A percentile compares a stretch with the other conserved stretches of the same genome.
These are phyloP conservation scores for Tuber brumale DNA, from an alignment of 495 filamentous ascomycete genomes.

Conservation along the genomic window DNA sequence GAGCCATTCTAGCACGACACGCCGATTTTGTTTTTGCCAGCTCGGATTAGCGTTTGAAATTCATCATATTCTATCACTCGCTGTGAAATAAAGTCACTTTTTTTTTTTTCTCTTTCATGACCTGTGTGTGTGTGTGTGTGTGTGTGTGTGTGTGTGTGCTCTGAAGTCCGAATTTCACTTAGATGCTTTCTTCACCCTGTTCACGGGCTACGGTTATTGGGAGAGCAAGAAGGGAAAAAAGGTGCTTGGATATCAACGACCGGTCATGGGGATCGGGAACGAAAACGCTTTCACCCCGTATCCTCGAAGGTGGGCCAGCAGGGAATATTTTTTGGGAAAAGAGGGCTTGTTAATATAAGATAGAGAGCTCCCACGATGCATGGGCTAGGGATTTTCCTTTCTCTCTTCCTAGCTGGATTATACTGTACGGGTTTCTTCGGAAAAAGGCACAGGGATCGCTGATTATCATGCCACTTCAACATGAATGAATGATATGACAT, in stretches of 20 bases:
- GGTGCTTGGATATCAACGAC: not conserved
- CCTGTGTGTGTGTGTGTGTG: too few species aligned
- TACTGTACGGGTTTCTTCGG: not conserved
- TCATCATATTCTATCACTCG: not conserved
- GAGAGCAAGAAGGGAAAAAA: too few species aligned
- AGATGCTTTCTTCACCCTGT: not conserved
- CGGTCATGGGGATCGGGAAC: not conserved
- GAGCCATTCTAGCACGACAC: not conserved
- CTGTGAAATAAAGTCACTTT: not conserved
- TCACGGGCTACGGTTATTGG: not conserved
- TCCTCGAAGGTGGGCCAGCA: not conserved
- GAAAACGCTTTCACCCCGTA: not conserved
- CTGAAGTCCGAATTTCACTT: not conserved
- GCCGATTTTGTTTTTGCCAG: not conserved
- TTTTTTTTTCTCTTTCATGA: not conserved
- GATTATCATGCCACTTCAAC: slow-evolving; percentile 1
- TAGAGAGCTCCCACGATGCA: not conserved
- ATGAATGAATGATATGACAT: not conserved
- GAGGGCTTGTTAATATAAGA: not conserved
- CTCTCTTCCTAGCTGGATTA: not conserved
- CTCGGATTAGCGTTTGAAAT: not conserved
- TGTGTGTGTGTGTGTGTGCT: not conserved
- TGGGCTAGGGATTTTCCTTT: not conserved
- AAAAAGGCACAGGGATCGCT: not conserved
- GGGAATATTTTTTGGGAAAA: not conserved